Evolutionary conservation across 2,329 filamentous ascomycete genomes (phyloP).

Genomic region (Talaromyces sp.): DNA sequence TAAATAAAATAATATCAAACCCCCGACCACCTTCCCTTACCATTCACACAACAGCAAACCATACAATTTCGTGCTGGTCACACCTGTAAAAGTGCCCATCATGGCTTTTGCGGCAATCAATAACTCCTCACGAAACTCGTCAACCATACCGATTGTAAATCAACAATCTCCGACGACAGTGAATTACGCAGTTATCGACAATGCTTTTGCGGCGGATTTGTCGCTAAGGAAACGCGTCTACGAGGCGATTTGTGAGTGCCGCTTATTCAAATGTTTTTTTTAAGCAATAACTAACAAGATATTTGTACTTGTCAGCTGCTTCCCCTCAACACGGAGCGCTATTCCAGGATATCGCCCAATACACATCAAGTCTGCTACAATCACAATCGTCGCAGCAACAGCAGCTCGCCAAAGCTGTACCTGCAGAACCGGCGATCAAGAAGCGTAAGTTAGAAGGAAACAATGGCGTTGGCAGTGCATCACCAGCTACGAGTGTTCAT

Average conservation of each 20-base stretch:
- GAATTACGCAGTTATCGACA: slow-evolving; percentile 36
- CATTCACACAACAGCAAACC: background rate
- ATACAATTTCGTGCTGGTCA: background rate
- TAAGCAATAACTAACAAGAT: background rate
- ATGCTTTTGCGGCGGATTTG: slow-evolving; percentile 40
- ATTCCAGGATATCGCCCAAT: slow-evolving; percentile 50
- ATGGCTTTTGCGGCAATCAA: slow-evolving; percentile 40
- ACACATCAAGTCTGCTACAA: slow-evolving; percentile 32
- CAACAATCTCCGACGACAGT: slow-evolving; percentile 19
- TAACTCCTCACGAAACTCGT: slow-evolving; percentile 18
- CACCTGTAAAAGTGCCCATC: background rate
- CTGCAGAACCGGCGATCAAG: slow-evolving; percentile 41
- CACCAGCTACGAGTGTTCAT: slow-evolving; percentile 23
- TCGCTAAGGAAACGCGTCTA: slow-evolving; percentile 41
- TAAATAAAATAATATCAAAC: slow-evolving; percentile 7
- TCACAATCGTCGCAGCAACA: slow-evolving; percentile 24
- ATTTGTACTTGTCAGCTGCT: slow-evolving; percentile 25
- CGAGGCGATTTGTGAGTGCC: slow-evolving; percentile 42
- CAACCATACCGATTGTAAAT: slow-evolving; percentile 19
- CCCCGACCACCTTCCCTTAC: background rate
- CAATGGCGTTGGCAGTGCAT: slow-evolving; percentile 11
- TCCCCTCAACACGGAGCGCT: slow-evolving; percentile 40
- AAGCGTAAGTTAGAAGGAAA: slow-evolving; percentile 51
- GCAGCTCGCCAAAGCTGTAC: slow-evolving; percentile 24
- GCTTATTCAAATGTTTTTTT: background rate